Evolutionary conservation across 345 rosid genomes (phyloP), one percentile per base, ranked within the genome.

Genomic region (Lepidium sativum): DNA sequence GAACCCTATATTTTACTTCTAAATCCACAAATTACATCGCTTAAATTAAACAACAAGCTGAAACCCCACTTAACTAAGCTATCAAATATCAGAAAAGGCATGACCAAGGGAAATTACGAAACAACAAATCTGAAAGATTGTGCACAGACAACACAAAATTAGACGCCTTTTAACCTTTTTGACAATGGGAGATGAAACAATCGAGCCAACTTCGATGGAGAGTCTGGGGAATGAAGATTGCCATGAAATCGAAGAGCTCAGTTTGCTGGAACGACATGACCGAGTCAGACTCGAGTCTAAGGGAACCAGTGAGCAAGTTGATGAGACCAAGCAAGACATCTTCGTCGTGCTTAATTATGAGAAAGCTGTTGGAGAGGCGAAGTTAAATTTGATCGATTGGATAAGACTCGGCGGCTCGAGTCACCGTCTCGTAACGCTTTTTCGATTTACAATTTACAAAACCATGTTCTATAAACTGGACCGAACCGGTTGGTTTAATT

Each of bases 231-330:
- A 81, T 2, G 90, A 84, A 62, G 82, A 82, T 11, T 52, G 68
- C 88, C 88, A 88, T 69, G 90, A 86, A 20, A 88, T 31, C 18
- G 92, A 79, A 56, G 41, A 63, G 57, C 59, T 38, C 37, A 71
- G 48, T 67, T 77, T 82, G 68, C 9, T 56, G 1, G 76, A 31
- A 3, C 70, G 63, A 50, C 4, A 41, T 6, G 71, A 15, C 16
- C 70, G 72, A 74, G 68, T 21, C 29, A 51, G 50, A 31, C 17
- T 31, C 43, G 81, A 41, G 55, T 70, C 67, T 54, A 27, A 32
- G 2, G 73, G 63, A 40, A 35, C 35, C 53, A 56, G 18, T 31
- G 71, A 68, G 62, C 78, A 44, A 65, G 63, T 52, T 6, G 79
- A 65, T 23, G 78, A 76, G 45, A 69, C 56, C 17, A 76, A 27